Evolutionary conservation across 371 early-diverging fungal genomes (phyloP), one percentile per base, ranked within the genome.

Genomic region (Basidiobolus heterosporus): DNA sequence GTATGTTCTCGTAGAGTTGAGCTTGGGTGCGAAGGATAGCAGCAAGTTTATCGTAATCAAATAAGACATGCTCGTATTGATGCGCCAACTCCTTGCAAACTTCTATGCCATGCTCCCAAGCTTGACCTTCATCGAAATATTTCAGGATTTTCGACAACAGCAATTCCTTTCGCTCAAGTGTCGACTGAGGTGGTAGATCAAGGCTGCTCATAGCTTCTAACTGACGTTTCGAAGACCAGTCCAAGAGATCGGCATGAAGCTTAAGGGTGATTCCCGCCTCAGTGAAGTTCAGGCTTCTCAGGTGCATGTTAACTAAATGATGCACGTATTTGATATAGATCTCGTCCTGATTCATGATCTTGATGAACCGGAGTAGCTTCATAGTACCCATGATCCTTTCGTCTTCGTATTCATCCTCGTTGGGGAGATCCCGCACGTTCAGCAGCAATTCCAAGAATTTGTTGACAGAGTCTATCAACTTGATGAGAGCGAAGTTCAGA

Each of bases 301-400:
- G 35, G 53, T 83, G 84, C 40, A 79, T 57, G 7, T 72, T 60
- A 4, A 71, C 68, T 19, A 86, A 52, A 20, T 70, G 66, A 48
- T 82, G 80, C 6, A 79, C 75, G 53, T 83, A 82, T 55, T 81
- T 78, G 38, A 80, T 61, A 47, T 80, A 82, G 6, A 82, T 67
- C 20, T 71, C 72, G 20, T 75, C 72, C 18, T 77, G 66, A 22
- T 80, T 70, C 18, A 71, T 72, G 7, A 69, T 64, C 41, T 70
- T 66, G 20, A 82, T 69, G 44, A 78, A 81, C 23, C 72, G 60
- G 61, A 79, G 67, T 47, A 85, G 51, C 43, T 75, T 74, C 21
- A 82, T 49, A 0, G 74, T 72, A 11, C 74, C 68, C 22, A 70
- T 69, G 42, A 75, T 70, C 3, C 75, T 62, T 46, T 82, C 82